phyloP scores from a whole-genome alignment of 805 yeast species.

The Myxozyma geophila region DNA sequence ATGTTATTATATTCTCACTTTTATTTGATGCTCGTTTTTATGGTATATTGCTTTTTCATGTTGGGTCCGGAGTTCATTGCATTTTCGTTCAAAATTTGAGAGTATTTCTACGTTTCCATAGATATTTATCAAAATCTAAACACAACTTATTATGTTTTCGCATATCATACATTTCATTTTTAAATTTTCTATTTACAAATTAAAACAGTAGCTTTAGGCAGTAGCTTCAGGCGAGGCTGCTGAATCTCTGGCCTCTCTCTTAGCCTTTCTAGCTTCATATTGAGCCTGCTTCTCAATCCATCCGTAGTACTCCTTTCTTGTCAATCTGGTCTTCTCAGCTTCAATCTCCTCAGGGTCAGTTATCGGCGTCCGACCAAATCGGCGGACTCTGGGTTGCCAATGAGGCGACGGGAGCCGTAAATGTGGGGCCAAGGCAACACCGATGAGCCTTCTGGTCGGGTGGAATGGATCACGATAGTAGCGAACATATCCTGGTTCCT shows the following conservation, averaged over 20 bases:
- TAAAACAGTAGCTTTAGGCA: neutral
- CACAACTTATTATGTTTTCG: neutral
- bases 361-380: slow-evolving; percentile 73
- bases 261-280: slow-evolving; percentile 16
- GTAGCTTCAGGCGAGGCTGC: neutral
- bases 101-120: neutral
- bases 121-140: no score
- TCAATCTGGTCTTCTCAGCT: slow-evolving; percentile 63
- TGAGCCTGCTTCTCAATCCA: slow-evolving; percentile 23
- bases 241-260: slow-evolving; percentile 7
- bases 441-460: slow-evolving; percentile 87
- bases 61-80: slow-evolving; percentile 3
- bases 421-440: slow-evolving; percentile 73
- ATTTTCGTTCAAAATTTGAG: neutral
- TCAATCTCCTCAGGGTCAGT: slow-evolving; percentile 56
- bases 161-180: neutral
- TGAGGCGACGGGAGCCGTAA: slow-evolving; percentile 82
- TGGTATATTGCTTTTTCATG: neutral
- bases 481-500: slow-evolving; percentile 91
- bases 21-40: neutral
- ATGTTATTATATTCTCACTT: neutral
- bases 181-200: neutral
- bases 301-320: slow-evolving; percentile 62
- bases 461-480: slow-evolving; percentile 95
- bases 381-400: slow-evolving; percentile 82